Conservation (phyloP, 2,329 filamentous ascomycete genomes). For the Colletotrichum eleusines region DNA sequence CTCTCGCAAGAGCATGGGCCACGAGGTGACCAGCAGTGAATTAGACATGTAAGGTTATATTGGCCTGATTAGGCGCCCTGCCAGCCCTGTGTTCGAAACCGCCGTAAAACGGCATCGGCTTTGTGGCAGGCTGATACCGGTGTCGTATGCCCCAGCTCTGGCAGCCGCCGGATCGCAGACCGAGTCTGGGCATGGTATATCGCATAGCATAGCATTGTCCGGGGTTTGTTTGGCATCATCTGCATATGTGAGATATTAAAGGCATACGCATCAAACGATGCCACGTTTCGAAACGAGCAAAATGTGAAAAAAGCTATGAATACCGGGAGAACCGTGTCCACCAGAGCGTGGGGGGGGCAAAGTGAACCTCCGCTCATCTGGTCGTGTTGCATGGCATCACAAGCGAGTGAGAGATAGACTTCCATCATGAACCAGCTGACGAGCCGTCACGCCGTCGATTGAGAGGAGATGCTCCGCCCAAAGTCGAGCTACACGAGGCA, state of each 20-base stretch:
- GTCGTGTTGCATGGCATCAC: not conserved
- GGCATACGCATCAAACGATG: slow-evolving; percentile 17
- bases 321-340: slow-evolving; percentile 1
- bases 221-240: not conserved
- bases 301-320: not conserved
- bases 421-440: not conserved
- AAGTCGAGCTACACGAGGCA: not conserved
- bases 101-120: not conserved
- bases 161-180: not conserved
- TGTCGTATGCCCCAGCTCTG: not conserved
- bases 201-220: not conserved
- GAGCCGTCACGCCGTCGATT: not conserved
- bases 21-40: not conserved
- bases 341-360: not conserved
- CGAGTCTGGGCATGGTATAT: not conserved
- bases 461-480: not conserved
- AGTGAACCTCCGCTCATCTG: not conserved
- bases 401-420: not conserved
- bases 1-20: not conserved
- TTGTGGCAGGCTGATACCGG: not conserved
- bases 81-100: not conserved
- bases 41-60: not conserved
- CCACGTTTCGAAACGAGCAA: slow-evolving; percentile 10
- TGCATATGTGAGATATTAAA: not conserved
- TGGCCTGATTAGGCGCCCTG: not conserved